Conservation (phyloP, 2,329 filamentous ascomycete genomes). For the Fusarium coicis region DNA sequence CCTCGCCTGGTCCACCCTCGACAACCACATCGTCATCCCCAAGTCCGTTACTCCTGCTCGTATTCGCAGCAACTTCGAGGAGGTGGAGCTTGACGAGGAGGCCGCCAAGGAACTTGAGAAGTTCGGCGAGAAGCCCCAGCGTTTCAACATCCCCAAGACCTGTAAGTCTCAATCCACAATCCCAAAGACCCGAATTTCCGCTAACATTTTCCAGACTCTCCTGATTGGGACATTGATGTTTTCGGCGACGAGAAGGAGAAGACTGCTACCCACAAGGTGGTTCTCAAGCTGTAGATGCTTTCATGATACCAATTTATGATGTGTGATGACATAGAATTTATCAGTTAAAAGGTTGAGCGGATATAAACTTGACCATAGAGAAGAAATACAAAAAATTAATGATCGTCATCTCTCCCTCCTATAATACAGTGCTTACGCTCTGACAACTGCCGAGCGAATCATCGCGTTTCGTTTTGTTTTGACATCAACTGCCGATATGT, state of each 20-base stretch:
- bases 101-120: conserved; percentile 70
- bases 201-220: conserved; percentile 53
- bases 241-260: conserved; percentile 65
- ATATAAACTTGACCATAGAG: neutral
- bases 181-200: neutral
- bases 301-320: conserved; percentile 36
- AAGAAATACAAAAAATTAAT: conserved; percentile 28
- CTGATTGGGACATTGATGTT: conserved; percentile 67
- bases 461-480: neutral
- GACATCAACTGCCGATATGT: neutral
- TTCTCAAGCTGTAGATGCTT: conserved; percentile 46
- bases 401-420: neutral
- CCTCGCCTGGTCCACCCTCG: conserved; percentile 67
- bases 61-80: conserved; percentile 76
- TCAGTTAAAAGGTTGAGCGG: neutral
- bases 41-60: conserved; percentile 76
- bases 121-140: conserved; percentile 64
- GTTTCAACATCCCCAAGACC: conserved; percentile 58
- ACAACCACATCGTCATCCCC: conserved; percentile 77
- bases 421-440: neutral
- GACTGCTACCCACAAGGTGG: conserved; percentile 59
- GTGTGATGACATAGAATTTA: conserved; percentile 29
- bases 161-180: conserved; percentile 47
- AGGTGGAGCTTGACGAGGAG: conserved; percentile 68
- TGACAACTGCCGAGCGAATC: neutral